Evolutionary conservation across 768 basidiomycete species (phyloP).

Genomic region (Mycena belliarum): DNA sequence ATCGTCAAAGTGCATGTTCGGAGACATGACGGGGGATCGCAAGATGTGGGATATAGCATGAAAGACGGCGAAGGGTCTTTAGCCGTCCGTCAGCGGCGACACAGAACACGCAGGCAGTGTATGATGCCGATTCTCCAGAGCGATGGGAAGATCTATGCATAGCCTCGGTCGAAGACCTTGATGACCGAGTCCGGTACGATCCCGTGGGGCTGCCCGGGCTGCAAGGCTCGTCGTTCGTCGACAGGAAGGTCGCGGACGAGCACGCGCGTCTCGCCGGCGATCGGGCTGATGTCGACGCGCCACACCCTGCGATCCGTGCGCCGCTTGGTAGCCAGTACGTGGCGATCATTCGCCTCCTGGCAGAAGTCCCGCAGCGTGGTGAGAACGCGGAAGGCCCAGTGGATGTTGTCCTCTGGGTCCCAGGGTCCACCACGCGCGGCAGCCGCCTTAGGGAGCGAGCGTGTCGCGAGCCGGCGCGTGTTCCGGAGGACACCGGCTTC

Average conservation of each 20-base stretch:
- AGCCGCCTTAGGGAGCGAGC: not conserved
- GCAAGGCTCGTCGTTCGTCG: too few relatives aligned
- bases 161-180: not conserved
- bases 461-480: constrained; percentile 1
- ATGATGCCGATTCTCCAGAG: constrained; percentile 2
- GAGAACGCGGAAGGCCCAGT: constrained; percentile 15
- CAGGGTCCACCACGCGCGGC: not conserved
- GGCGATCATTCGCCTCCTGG: constrained; percentile 11
- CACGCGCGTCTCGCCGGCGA: constrained; percentile 3
- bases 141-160: constrained; percentile 1
- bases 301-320: not conserved
- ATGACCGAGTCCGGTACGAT: constrained; percentile 3
- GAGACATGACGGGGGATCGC: constrained; percentile 7
- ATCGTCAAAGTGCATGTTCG: constrained; percentile 4
- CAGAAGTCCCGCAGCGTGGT: constrained; percentile 10
- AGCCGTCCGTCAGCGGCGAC: not conserved
- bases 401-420: constrained; percentile 5
- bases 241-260: not conserved
- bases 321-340: not conserved
- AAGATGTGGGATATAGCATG: constrained; percentile 1
- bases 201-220: not conserved
- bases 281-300: constrained; percentile 10
- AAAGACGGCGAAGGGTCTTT: not conserved
- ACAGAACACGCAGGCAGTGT: constrained; percentile 11
- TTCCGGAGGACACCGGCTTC: constrained; percentile 2